phyloP scores from a whole-genome alignment of 805 yeast species.

The Saccharomyces paradoxus region DNA sequence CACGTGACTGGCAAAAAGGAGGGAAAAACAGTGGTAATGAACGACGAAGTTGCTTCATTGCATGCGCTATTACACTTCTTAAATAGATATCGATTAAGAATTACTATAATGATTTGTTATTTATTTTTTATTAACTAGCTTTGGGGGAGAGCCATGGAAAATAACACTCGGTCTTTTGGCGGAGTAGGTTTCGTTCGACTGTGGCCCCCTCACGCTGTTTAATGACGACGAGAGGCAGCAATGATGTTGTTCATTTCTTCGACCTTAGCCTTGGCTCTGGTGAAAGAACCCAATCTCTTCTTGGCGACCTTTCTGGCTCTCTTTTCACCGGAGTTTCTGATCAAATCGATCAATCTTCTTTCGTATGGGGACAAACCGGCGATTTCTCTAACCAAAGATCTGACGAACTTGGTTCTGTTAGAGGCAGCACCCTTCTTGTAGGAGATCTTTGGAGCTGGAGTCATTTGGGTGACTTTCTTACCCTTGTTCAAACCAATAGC shows the following conservation, averaged over 20 bases:
- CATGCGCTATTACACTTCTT: neutral
- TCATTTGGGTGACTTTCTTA: conserved; percentile 84
- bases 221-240: conserved; percentile 94
- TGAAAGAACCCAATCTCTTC: conserved; percentile 99
- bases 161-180: neutral
- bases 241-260: conserved; percentile 96
- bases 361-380: conserved; percentile 99
- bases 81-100: conserved; percentile 2
- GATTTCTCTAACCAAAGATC: conserved; percentile 92
- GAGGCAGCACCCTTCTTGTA: conserved; percentile 95
- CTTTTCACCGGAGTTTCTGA: conserved; percentile 99
- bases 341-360: conserved; percentile 97
- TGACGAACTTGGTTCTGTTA: conserved; percentile 92
- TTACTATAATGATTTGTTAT: conserved; percentile 5
- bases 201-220: conserved; percentile 21
- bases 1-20: neutral
- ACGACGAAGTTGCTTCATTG: conserved; percentile 7
- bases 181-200: neutral
- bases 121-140: conserved; percentile 2
- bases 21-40: neutral
- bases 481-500: conserved; percentile 99
- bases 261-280: conserved; percentile 99
- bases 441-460: conserved; percentile 80
- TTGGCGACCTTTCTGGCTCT: conserved; percentile 99
- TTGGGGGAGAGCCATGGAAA: conserved; percentile 5